These are phyloP conservation scores for Byssothecium circinans DNA, from an alignment of 2,329 filamentous ascomycete species.

Conservation along the genomic window DNA sequence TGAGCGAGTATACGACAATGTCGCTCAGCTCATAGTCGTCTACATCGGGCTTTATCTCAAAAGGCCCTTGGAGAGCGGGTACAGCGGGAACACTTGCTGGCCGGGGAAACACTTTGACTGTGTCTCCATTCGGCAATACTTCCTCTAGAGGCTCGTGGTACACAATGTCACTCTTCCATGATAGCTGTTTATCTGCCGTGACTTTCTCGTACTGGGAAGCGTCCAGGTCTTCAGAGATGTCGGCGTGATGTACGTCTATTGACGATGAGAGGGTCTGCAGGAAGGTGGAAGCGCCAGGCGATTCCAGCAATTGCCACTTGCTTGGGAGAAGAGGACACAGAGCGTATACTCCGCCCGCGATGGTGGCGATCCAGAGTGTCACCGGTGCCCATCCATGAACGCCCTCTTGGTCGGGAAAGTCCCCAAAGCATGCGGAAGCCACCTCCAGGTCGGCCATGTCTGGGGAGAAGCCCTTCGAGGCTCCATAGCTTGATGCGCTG, in stretches of 20 bases:
- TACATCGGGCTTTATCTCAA: constrained; percentile 54
- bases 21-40: constrained; percentile 62
- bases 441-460: constrained; percentile 94
- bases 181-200: constrained; percentile 57
- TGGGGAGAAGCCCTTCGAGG: constrained; percentile 81
- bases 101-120: constrained; percentile 58
- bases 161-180: constrained; percentile 56
- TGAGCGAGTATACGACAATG: constrained; percentile 58
- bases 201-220: constrained; percentile 48
- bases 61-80: constrained; percentile 65
- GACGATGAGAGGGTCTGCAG: constrained; percentile 82
- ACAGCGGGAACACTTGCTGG: constrained; percentile 58
- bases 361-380: constrained; percentile 97
- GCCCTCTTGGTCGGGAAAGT: constrained; percentile 57
- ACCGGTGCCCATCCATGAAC: constrained; percentile 83
- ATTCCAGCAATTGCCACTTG: constrained; percentile 68
- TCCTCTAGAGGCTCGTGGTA: constrained; percentile 53
- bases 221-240: constrained; percentile 27
- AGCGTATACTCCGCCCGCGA: constrained; percentile 88
- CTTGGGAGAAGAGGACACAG: constrained; percentile 86
- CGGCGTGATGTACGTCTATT: constrained; percentile 67
- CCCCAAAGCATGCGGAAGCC: constrained; percentile 86
- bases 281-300: constrained; percentile 59
- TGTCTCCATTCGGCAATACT: constrained; percentile 44
- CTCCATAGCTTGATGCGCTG: constrained; percentile 70